A percentile compares a stretch with the other conserved stretches of the same genome.
phyloP scores from a whole-genome alignment of 257 asterid species.

The Haberlea rhodopensis region DNA sequence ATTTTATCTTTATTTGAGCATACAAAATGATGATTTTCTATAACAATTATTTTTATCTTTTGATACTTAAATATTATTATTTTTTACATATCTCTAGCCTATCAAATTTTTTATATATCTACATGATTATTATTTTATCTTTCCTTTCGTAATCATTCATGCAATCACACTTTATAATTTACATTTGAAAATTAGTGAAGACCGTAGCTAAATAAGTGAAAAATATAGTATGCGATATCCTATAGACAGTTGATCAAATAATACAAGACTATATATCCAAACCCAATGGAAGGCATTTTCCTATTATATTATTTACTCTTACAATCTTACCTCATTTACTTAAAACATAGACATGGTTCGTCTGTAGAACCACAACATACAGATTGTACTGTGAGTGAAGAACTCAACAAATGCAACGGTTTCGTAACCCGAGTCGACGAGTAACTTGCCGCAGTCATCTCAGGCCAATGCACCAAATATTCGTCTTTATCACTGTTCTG shows the following conservation, averaged over 20 bases:
- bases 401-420: slow-evolving; percentile 3
- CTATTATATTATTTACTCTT: neutral
- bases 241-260: neutral
- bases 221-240: neutral
- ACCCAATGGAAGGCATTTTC: neutral
- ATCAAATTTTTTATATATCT: too few relatives aligned
- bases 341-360: neutral
- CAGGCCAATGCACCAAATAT: slow-evolving; percentile 2
- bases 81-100: too few relatives aligned
- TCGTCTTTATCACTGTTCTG: neutral
- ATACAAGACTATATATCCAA: neutral
- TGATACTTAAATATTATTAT: too few relatives aligned
- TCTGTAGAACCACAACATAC: neutral
- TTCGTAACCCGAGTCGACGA: neutral
- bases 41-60: too few relatives aligned
- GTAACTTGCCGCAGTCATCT: slow-evolving; percentile 11
- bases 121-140: too few relatives aligned
- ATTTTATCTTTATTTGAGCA: too few relatives aligned
- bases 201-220: neutral
- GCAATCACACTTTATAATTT: too few relatives aligned
- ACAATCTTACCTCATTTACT: neutral
- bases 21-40: too few relatives aligned
- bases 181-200: too few relatives aligned
- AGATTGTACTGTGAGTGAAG: slow-evolving; percentile 10
- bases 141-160: too few relatives aligned